Evolutionary conservation across 2,329 filamentous ascomycete genomes (phyloP).

Genomic region (Torrubiella hemipterigena): DNA sequence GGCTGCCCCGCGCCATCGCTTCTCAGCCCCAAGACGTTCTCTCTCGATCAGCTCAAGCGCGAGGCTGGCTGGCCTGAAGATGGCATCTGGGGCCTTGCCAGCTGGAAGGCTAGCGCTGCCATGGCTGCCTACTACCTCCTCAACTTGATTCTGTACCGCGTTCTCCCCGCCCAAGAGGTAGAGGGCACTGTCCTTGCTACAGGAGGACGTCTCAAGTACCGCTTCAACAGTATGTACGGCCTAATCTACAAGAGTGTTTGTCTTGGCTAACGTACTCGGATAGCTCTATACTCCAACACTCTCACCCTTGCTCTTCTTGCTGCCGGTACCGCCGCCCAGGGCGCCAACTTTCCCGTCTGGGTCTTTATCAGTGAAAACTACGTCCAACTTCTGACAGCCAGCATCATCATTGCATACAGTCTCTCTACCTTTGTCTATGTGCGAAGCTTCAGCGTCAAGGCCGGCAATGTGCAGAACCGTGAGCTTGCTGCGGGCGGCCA

Average conservation of each 20-base stretch:
- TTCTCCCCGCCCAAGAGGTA: slow-evolving; percentile 62
- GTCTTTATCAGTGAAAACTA: slow-evolving; percentile 89
- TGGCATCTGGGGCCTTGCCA: slow-evolving; percentile 59
- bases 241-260: neutral
- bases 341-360: slow-evolving; percentile 79
- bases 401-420: slow-evolving; percentile 62
- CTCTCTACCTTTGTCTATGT: slow-evolving; percentile 73
- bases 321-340: slow-evolving; percentile 64
- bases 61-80: slow-evolving; percentile 72
- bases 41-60: slow-evolving; percentile 58
- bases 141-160: slow-evolving; percentile 60
- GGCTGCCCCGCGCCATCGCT: slow-evolving; percentile 82
- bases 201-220: slow-evolving; percentile 69
- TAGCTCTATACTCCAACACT: slow-evolving; percentile 66
- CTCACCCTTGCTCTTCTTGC: slow-evolving; percentile 59
- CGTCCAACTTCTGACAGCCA: slow-evolving; percentile 71
- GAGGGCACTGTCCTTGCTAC: slow-evolving; percentile 59
- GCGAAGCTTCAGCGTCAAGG: slow-evolving; percentile 68
- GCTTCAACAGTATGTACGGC: slow-evolving; percentile 54
- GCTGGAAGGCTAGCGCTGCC: slow-evolving; percentile 55
- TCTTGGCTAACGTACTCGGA: slow-evolving; percentile 9
- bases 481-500: slow-evolving; percentile 74
- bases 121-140: slow-evolving; percentile 68
- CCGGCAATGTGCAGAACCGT: slow-evolving; percentile 59
- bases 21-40: slow-evolving; percentile 59